Percentiles rank a stretch among this genome's conserved stretches.
These are phyloP conservation scores for Isatis lusitanica DNA, from an alignment of 441 rosid genomes.

Conservation along the genomic window DNA sequence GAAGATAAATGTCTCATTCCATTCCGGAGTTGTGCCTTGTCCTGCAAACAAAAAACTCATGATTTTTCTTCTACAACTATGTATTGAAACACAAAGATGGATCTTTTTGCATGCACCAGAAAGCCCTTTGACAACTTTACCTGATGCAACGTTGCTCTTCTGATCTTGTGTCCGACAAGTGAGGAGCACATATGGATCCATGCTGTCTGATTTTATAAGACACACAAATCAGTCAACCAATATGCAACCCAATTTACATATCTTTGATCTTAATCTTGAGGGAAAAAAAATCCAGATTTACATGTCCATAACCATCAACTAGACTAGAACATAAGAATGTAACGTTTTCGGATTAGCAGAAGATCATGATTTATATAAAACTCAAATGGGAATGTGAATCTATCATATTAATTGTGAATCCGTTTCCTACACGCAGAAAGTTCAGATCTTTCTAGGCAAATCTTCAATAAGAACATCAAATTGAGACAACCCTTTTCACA, in stretches of 20 bases:
- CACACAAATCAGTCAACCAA: neutral
- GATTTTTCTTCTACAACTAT: neutral
- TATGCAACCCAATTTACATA: neutral
- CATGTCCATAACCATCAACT: constrained; percentile 14
- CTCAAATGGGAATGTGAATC: neutral
- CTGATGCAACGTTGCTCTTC: constrained; percentile 67
- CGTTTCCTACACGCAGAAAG: neutral
- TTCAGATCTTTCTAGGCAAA: neutral
- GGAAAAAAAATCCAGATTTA: neutral
- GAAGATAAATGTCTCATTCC: constrained; percentile 84
- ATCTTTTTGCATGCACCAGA: neutral
- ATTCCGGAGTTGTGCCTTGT: constrained; percentile 59
- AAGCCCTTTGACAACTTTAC: constrained; percentile 33
- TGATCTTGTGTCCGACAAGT: constrained; percentile 74
- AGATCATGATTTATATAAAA: constrained; percentile 1
- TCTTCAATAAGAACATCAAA: neutral
- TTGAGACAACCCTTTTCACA: neutral
- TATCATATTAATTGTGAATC: neutral
- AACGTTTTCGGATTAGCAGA: neutral
- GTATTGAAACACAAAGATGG: neutral
- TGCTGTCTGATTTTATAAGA: constrained; percentile 39
- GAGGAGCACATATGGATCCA: constrained; percentile 69
- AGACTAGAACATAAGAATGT: neutral
- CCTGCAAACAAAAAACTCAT: constrained; percentile 40
- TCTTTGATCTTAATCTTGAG: neutral